Conservation (phyloP, 2,329 filamentous ascomycete species). For the Pestalotiopsis sp. region DNA sequence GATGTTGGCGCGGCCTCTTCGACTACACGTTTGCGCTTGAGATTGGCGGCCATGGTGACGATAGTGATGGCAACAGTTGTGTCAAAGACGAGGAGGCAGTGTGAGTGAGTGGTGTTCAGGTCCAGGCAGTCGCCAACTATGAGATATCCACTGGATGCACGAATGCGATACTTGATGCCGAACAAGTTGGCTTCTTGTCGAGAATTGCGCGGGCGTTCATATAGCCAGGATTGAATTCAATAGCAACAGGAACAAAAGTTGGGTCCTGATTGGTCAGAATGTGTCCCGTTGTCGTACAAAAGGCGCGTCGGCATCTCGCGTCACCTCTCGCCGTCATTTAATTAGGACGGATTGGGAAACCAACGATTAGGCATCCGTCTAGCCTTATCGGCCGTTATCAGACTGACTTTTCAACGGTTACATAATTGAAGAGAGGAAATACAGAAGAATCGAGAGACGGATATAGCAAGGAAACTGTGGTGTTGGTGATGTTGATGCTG, state of each 20-base stretch:
- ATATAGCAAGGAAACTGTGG: too few species aligned
- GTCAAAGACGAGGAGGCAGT: background rate
- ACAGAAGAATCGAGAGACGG: too few species aligned
- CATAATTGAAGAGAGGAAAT: too few species aligned
- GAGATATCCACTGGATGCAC: background rate
- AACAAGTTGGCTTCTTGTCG: background rate
- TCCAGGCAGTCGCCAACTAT: background rate
- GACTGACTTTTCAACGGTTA: too few species aligned
- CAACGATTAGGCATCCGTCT: background rate
- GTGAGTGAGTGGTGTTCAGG: background rate
- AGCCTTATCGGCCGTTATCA: too few species aligned
- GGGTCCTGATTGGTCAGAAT: background rate
- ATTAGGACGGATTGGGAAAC: background rate
- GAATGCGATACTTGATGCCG: background rate
- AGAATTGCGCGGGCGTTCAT: background rate
- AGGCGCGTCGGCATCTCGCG: slow-evolving; percentile 6
- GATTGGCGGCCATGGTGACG: slow-evolving; percentile 22
- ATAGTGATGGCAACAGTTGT: background rate
- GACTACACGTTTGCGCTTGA: slow-evolving; percentile 27
- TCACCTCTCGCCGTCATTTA: background rate
- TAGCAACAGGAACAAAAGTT: background rate
- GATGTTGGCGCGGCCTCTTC: slow-evolving; percentile 2
- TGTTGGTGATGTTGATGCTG: too few species aligned
- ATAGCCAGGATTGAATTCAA: background rate
- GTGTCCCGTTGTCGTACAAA: background rate